Evolutionary conservation across 306 rosid species (phyloP).

Genomic region (Coriaria nepalensis): DNA sequence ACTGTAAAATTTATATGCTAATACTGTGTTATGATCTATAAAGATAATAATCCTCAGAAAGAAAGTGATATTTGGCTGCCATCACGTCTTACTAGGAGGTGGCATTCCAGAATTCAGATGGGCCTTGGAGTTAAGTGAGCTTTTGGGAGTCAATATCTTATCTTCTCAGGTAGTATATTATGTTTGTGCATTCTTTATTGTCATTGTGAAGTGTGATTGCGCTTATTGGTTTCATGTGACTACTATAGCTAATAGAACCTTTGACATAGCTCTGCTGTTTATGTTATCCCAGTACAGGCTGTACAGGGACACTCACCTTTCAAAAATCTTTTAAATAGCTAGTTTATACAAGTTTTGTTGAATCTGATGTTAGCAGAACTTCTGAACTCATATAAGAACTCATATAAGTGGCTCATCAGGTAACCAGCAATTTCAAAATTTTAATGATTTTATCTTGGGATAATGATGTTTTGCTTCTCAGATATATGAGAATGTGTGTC

Average conservation of each 20-base stretch:
- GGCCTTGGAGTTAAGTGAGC: slow-evolving; percentile 55
- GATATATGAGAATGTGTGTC: slow-evolving; percentile 44
- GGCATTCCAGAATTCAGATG: slow-evolving; percentile 77
- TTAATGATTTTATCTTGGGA: slow-evolving; percentile 7
- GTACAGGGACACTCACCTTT: slow-evolving; percentile 88
- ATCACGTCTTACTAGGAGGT: slow-evolving; percentile 38
- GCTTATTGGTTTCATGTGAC: too few species aligned
- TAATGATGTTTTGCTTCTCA: slow-evolving; percentile 15
- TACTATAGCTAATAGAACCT: too few species aligned
- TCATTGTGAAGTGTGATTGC: too few species aligned
- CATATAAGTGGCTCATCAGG: too few species aligned
- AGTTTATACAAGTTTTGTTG: background rate
- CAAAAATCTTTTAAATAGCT: slow-evolving; percentile 63
- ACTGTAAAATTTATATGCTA: too few species aligned
- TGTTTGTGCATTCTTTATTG: too few species aligned
- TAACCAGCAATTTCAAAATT: background rate
- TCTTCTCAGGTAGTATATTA: slow-evolving; percentile 45
- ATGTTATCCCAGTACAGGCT: slow-evolving; percentile 37
- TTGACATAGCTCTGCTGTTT: too few species aligned
- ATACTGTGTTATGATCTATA: too few species aligned
- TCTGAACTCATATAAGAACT: too few species aligned
- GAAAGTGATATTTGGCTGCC: too few species aligned
- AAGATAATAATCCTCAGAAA: too few species aligned
- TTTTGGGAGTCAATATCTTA: slow-evolving; percentile 49
- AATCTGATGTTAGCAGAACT: too few species aligned